phyloP scores from a whole-genome alignment of 1,284 basidiomycete genomes.

The Moesziomyces sp. region DNA sequence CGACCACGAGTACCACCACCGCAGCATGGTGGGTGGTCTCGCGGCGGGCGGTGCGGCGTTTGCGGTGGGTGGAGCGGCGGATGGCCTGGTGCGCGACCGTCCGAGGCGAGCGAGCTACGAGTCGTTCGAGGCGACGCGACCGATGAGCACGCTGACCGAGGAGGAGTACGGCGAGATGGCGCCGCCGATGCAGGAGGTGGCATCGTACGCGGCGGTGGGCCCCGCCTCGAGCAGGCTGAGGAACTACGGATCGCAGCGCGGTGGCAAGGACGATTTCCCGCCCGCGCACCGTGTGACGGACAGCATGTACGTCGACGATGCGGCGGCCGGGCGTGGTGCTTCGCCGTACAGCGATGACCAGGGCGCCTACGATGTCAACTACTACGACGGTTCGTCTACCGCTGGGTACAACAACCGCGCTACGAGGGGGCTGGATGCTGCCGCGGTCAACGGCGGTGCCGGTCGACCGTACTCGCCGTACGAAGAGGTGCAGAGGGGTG shows the following conservation, averaged over 20 bases:
- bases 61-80: constrained; percentile 40
- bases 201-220: constrained; percentile 24
- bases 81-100: constrained; percentile 24
- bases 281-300: constrained; percentile 21
- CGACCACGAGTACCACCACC: constrained; percentile 23
- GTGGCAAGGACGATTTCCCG: constrained; percentile 11
- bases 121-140: constrained; percentile 32
- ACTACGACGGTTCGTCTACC: constrained; percentile 45
- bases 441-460: constrained; percentile 10
- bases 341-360: constrained; percentile 41
- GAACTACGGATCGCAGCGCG: constrained; percentile 37
- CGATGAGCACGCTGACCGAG: constrained; percentile 36
- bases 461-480: constrained; percentile 44
- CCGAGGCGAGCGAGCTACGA: constrained; percentile 34
- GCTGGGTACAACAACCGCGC: constrained; percentile 46
- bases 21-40: constrained; percentile 16
- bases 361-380: constrained; percentile 43
- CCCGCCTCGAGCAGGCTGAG: constrained; percentile 16
- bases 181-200: constrained; percentile 45
- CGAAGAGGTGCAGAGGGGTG: constrained; percentile 37
- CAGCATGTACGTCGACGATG: constrained; percentile 30
- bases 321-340: constrained; percentile 2
- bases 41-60: constrained; percentile 30
- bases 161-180: constrained; percentile 17
- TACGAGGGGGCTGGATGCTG: constrained; percentile 38